Conservation (phyloP, 805 yeast genomes). For the Saccharomyces eubayanus region DNA sequence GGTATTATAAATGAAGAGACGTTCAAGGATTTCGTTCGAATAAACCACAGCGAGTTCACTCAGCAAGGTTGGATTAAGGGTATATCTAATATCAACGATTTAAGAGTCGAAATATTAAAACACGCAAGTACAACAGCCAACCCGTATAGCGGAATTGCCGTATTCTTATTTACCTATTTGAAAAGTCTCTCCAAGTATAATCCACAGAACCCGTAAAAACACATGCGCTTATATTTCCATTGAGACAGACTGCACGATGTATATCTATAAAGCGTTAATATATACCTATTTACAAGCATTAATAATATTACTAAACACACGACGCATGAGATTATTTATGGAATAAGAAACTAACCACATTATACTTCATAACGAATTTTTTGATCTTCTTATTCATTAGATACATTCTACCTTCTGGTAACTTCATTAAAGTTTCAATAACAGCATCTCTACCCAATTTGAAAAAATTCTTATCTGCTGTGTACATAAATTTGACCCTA, state of each 20-base stretch:
- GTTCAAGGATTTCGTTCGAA: not conserved
- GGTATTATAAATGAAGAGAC: conserved; percentile 23
- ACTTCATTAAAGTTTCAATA: conserved; percentile 29
- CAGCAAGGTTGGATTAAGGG: conserved; percentile 9
- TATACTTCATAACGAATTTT: conserved; percentile 48
- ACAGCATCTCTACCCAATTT: conserved; percentile 31
- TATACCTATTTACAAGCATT: not conserved
- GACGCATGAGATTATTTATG: conserved; percentile 3
- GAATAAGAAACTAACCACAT: conserved; percentile 38
- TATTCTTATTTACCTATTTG: conserved; percentile 45
- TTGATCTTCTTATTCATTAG: conserved; percentile 36
- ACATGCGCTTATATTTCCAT: not conserved
- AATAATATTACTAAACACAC: not conserved
- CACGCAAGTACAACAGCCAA: conserved; percentile 20
- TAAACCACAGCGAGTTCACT: not conserved
- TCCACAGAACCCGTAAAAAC: not conserved
- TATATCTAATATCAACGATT: conserved; percentile 33
- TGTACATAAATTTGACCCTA: conserved; percentile 45
- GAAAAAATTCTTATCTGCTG: conserved; percentile 32
- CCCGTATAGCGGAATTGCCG: conserved; percentile 44
- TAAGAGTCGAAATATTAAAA: conserved; percentile 39
- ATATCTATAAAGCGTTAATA: not conserved
- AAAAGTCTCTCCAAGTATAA: conserved; percentile 36
- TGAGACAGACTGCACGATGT: not conserved
- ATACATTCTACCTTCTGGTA: conserved; percentile 36